These are phyloP conservation scores for Entophlyctis luteolus DNA, from an alignment of 192 early-diverging fungal genomes.

Conservation along the genomic window DNA sequence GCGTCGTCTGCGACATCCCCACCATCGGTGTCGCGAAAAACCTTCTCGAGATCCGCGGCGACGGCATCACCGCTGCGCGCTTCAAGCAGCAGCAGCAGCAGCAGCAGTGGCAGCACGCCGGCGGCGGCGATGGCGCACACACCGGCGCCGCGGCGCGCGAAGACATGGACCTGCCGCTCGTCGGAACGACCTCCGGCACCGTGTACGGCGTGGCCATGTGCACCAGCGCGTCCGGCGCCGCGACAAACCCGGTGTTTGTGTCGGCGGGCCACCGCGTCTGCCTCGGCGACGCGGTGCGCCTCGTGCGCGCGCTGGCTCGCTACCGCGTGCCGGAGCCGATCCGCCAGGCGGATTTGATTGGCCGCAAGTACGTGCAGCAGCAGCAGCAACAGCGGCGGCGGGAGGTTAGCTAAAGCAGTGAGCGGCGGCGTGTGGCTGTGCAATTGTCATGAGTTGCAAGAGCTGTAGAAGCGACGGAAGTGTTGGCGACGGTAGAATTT, in stretches of 20 bases:
- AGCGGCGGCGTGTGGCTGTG: too few relatives aligned
- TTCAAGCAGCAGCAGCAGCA: slow-evolving; percentile 49
- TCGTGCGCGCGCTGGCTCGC: slow-evolving; percentile 61
- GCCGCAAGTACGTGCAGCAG: slow-evolving; percentile 52
- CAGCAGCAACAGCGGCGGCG: too few relatives aligned
- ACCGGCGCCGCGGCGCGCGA: slow-evolving; percentile 52
- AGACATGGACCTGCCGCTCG: too few relatives aligned
- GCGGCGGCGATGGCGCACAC: slow-evolving; percentile 41
- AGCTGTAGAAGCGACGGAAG: too few relatives aligned
- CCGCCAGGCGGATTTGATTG: slow-evolving; percentile 72
- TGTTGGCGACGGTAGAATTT: too few relatives aligned
- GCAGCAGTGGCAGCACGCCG: slow-evolving; percentile 43
- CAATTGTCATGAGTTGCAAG: too few relatives aligned
- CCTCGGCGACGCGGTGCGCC: slow-evolving; percentile 61
- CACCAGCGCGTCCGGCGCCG: slow-evolving; percentile 21
- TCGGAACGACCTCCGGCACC: not conserved
- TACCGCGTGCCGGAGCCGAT: slow-evolving; percentile 87
- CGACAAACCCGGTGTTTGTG: slow-evolving; percentile 84
- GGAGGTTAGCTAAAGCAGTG: too few relatives aligned
- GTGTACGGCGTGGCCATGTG: not conserved
- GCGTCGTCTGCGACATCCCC: slow-evolving; percentile 53
- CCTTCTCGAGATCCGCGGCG: slow-evolving; percentile 73
- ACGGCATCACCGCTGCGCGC: slow-evolving; percentile 45
- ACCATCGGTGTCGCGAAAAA: slow-evolving; percentile 90
- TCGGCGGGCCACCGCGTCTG: slow-evolving; percentile 76